These are phyloP conservation scores for Eucalyptus erythrocorys DNA, from an alignment of 345 rosid species.

Conservation along the genomic window DNA sequence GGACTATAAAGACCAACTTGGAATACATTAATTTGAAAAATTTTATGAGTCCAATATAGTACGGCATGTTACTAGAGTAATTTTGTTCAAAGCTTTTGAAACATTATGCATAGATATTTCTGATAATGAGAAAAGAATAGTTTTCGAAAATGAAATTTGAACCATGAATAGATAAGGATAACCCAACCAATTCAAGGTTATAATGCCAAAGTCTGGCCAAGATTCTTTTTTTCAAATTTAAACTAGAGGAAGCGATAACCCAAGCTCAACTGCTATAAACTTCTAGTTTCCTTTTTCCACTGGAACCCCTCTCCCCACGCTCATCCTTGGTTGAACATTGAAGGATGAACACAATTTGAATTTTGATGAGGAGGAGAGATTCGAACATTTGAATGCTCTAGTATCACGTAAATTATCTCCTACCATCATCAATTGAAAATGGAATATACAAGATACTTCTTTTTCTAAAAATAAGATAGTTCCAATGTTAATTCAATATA, in stretches of 20 bases:
- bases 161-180: neutral
- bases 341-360: neutral
- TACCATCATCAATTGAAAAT: accelerated
- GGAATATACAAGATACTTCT: neutral
- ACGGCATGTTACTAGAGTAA: neutral
- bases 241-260: neutral
- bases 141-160: neutral
- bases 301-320: neutral
- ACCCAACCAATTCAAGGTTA: neutral
- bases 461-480: neutral
- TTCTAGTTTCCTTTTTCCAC: neutral
- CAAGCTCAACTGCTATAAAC: neutral
- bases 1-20: neutral
- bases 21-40: neutral
- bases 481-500: neutral
- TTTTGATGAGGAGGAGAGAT: neutral
- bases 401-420: neutral
- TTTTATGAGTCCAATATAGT: neutral
- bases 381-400: neutral
- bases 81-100: neutral
- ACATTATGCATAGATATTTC: neutral
- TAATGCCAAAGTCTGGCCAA: neutral
- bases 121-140: neutral
- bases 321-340: neutral
- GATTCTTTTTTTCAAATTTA: neutral